Evolutionary conservation across 257 asterid species (phyloP).

Genomic region (Solanum lycopersicoides): DNA sequence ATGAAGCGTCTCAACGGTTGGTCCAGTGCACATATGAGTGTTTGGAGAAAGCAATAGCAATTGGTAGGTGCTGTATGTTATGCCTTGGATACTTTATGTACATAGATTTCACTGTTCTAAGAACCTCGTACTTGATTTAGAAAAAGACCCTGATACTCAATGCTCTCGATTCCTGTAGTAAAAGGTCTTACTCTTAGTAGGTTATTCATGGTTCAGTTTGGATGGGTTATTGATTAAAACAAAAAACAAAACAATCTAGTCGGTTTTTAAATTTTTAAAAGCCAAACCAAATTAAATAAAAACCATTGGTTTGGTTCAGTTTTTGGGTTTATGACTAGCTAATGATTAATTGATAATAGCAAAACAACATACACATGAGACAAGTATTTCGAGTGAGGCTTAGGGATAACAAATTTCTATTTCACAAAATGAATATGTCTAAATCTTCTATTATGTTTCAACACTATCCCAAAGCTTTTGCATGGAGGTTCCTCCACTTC

Average conservation of each 20-base stretch:
- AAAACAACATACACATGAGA: neutral
- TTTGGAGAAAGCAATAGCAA: slow-evolving; percentile 87
- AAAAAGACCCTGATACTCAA: neutral
- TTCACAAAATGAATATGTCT: neutral
- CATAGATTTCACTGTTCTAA: neutral
- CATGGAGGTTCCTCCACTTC: neutral
- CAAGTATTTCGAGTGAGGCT: neutral
- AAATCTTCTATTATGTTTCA: neutral
- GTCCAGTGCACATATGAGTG: slow-evolving; percentile 94
- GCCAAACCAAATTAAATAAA: too few relatives aligned
- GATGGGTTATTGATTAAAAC: too few relatives aligned
- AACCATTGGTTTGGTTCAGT: too few relatives aligned
- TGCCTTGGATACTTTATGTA: neutral
- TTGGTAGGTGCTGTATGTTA: slow-evolving; percentile 37
- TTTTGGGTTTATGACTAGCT: neutral
- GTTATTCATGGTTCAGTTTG: neutral
- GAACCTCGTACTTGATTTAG: neutral
- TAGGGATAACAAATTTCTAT: neutral
- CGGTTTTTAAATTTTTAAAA: too few relatives aligned
- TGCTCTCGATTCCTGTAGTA: neutral
- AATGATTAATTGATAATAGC: neutral
- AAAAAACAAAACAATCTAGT: too few relatives aligned
- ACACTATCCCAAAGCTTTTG: neutral
- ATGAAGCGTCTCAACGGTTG: slow-evolving; percentile 69
- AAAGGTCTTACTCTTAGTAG: neutral